Evolutionary conservation across 73 alveolate genomes (phyloP).

Genomic region (Tetrahymena malaccensis): DNA sequence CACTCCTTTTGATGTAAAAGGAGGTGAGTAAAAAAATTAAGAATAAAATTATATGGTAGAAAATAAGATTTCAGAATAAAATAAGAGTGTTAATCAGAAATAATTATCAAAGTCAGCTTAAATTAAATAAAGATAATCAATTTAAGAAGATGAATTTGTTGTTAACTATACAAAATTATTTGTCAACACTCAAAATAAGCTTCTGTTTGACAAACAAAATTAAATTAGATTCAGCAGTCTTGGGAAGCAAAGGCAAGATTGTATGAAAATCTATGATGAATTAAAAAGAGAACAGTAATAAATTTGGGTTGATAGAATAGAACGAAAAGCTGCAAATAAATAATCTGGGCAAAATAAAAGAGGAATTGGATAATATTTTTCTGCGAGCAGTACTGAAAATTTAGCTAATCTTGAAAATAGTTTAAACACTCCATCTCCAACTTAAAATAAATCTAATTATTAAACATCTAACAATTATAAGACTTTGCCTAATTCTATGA

Average conservation of each 20-base stretch:
- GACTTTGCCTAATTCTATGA: neutral
- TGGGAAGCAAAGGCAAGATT: neutral
- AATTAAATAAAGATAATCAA: neutral
- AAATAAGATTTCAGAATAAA: neutral
- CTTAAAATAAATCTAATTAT: neutral
- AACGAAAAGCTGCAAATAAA: neutral
- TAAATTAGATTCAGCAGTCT: neutral
- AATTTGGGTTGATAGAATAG: neutral
- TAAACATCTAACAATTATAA: neutral
- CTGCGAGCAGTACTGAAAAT: neutral
- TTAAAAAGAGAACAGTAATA: neutral
- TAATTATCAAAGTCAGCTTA: neutral
- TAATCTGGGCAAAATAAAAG: neutral
- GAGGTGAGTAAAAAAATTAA: neutral
- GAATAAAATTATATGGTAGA: neutral
- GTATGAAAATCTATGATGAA: neutral
- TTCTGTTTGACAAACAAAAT: neutral
- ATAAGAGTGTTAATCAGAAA: neutral
- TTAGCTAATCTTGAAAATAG: neutral
- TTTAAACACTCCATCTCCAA: neutral
- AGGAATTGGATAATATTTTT: neutral
- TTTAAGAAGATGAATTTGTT: neutral
- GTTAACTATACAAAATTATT: neutral
- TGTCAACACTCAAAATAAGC: neutral
- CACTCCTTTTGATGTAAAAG: neutral